Evolutionary conservation across 371 early-diverging fungal species (phyloP), one percentile per base, ranked within the genome.

Genomic region (Rhizomucor pusillus): DNA sequence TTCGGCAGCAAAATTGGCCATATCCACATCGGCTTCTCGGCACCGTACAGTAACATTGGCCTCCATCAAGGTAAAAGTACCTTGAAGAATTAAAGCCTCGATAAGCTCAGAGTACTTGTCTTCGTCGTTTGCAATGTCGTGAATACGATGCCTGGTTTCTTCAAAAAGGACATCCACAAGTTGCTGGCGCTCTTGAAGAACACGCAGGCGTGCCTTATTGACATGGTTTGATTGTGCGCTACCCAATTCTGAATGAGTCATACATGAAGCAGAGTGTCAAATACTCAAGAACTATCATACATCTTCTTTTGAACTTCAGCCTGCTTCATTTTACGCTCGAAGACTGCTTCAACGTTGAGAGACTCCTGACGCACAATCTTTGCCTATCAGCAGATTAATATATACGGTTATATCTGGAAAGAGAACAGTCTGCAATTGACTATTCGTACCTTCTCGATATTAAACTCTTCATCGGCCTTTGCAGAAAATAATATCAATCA

Each of bases 401-500:
- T 41, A 41, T 14, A 47, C 7, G n/a, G 16, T 2, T 18, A 48
- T 46, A 23, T 46, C 46, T 20, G 7, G 7, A 14, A 5, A 10
- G 29, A 10, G 10, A 24, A 18, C 3, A 20, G 24, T 23, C 25
- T 25, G 43, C 44, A 43, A 52, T 57, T 49, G 3, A 44, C 25
- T 6, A 56, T 37, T 39, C 69, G 65, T 77, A 90, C 92, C 87
- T 95, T 95, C 76, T 97, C 98, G 77, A 98, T 98, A 75, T 96
- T 97, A 86, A 97, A 97, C 66, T 98, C 98, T 68, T 98, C 98
- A 75, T 94, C 93, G 46, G 97, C 98, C 87, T 87, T 65, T 20
- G 37, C 13, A 36, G 7, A 7, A 39, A n/a, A 23, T 36, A 3
- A 34, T 35, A 19, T 52, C 22, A 11, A 11, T 43, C 18, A 20